Evolutionary conservation across 306 rosid genomes (phyloP).

Genomic region (Quercus ilex): DNA sequence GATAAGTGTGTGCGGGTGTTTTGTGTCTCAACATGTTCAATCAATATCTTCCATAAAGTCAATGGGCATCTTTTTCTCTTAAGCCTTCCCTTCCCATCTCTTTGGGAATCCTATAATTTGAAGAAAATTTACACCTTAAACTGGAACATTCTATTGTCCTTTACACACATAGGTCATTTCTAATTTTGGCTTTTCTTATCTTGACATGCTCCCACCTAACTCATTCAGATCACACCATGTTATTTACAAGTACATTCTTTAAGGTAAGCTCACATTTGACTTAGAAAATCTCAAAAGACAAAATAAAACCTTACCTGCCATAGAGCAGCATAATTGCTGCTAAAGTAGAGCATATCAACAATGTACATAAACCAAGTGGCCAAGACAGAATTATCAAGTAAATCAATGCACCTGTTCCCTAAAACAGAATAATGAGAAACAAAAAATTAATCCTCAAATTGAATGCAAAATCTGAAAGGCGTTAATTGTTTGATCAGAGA

Average conservation of each 20-base stretch:
- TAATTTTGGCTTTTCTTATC: background rate
- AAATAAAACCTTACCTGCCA: constrained; percentile 60
- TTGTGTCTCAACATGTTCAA: constrained; percentile 9
- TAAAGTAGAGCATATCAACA: constrained; percentile 66
- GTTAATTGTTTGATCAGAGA: constrained; percentile 4
- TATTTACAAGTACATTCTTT: background rate
- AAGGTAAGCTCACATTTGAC: constrained; percentile 15
- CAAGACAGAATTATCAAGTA: constrained; percentile 78
- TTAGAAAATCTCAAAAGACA: constrained; percentile 22
- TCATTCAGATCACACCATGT: background rate
- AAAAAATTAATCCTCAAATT: constrained; percentile 19
- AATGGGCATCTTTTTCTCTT: background rate
- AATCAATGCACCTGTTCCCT: constrained; percentile 84
- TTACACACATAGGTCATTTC: background rate
- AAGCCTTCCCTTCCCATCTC: background rate
- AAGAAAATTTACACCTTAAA: background rate
- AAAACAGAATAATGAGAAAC: constrained; percentile 16
- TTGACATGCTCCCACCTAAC: background rate
- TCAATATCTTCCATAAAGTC: constrained; percentile 4
- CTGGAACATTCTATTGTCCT: background rate
- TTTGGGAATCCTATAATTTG: constrained; percentile 9
- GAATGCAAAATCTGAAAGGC: constrained; percentile 7
- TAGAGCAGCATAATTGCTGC: constrained; percentile 71
- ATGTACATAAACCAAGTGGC: constrained; percentile 86
- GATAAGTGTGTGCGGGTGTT: background rate